phyloP scores from a whole-genome alignment of 2,329 filamentous ascomycete species.

The Aspergillus tamarii region DNA sequence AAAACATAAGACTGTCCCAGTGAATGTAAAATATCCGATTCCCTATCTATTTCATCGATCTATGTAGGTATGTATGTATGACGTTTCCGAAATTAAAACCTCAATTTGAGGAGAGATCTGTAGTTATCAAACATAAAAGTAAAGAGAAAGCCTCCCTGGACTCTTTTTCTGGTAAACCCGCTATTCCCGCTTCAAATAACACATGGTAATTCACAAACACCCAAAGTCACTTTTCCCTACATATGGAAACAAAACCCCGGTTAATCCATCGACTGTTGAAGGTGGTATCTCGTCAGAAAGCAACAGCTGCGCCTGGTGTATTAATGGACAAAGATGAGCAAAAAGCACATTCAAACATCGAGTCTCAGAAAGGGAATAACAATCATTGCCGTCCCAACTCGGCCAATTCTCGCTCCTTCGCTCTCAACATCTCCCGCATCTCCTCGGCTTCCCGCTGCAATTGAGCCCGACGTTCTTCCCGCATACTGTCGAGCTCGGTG shows the following conservation, averaged over 20 bases:
- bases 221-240: constrained; percentile 13
- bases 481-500: constrained; percentile 56
- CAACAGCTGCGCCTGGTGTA: constrained; percentile 23
- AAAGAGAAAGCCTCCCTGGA: constrained; percentile 2
- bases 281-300: constrained; percentile 25
- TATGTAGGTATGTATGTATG: not conserved
- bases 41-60: not conserved
- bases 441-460: constrained; percentile 73
- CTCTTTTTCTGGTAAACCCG: constrained; percentile 17
- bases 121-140: constrained; percentile 1
- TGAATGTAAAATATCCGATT: not conserved
- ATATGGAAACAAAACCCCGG: constrained; percentile 16
- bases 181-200: constrained; percentile 26
- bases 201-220: constrained; percentile 14
- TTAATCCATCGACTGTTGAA: constrained; percentile 16
- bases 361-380: constrained; percentile 5
- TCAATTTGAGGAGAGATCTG: not conserved
- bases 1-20: not conserved
- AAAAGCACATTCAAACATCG: constrained; percentile 15
- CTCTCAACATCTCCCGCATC: constrained; percentile 73
- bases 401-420: constrained; percentile 74
- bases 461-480: constrained; percentile 65
- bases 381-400: constrained; percentile 44
- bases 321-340: constrained; percentile 16
- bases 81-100: constrained; percentile 2